Percentiles rank a stretch among this genome's conserved stretches.
Conservation (phyloP, 176 grass and related monocot species). For the Areca catechu region DNA sequence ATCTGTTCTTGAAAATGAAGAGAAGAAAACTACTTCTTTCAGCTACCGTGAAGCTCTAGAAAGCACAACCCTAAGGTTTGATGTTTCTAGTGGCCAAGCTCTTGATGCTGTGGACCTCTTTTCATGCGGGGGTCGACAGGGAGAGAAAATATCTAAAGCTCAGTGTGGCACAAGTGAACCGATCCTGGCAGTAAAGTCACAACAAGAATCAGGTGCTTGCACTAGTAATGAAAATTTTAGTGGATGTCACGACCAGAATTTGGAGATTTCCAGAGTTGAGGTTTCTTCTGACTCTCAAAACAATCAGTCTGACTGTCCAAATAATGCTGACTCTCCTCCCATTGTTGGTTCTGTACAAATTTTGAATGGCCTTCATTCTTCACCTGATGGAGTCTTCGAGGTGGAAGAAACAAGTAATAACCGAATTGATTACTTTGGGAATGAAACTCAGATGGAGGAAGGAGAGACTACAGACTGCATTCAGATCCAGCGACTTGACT, state of each 20-base stretch:
- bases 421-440: constrained; percentile 27
- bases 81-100: constrained; percentile 20
- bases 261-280: constrained; percentile 18
- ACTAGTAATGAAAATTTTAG: constrained; percentile 14
- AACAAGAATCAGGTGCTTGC: background rate
- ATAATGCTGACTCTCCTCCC: constrained; percentile 6
- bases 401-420: constrained; percentile 21
- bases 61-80: constrained; percentile 10
- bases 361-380: constrained; percentile 14
- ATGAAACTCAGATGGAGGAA: constrained; percentile 18
- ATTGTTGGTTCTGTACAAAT: constrained; percentile 24
- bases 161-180: constrained; percentile 8
- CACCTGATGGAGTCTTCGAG: constrained; percentile 17
- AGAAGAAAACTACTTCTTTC: constrained; percentile 20
- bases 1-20: constrained; percentile 16
- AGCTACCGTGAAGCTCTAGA: constrained; percentile 26
- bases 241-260: constrained; percentile 10
- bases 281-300: constrained; percentile 17
- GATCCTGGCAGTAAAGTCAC: constrained; percentile 16
- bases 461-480: background rate
- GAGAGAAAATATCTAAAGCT: constrained; percentile 16
- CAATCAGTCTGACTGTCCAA: constrained; percentile 17
- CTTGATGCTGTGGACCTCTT: constrained; percentile 17
- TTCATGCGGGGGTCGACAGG: constrained; percentile 4
- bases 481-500: constrained; percentile 12